Percentiles rank a stretch among this genome's conserved stretches.
Evolutionary conservation across 2,329 filamentous ascomycete species (phyloP).

Genomic region (Escovopsis sp.): DNA sequence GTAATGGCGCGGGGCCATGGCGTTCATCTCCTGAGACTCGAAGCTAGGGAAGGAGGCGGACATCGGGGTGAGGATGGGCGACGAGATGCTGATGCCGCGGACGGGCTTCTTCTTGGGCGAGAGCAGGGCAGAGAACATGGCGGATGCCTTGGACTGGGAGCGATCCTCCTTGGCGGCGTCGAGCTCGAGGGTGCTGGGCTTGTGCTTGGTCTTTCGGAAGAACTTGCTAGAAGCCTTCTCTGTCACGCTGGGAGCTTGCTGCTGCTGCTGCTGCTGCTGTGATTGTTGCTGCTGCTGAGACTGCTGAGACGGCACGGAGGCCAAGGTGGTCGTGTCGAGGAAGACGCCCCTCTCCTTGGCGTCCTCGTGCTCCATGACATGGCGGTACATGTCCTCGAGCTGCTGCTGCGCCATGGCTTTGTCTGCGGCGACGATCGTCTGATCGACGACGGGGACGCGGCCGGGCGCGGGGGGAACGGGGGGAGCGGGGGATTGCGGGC

Average conservation of each 20-base stretch:
- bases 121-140: constrained; percentile 44
- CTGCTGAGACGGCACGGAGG: constrained; percentile 6
- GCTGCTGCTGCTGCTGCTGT: too few species aligned
- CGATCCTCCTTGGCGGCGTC: constrained; percentile 28
- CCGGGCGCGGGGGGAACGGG: constrained; percentile 29
- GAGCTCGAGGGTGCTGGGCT: constrained; percentile 36
- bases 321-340: constrained; percentile 21
- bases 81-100: constrained; percentile 43
- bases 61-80: constrained; percentile 49
- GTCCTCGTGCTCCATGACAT: constrained; percentile 79
- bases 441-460: constrained; percentile 59
- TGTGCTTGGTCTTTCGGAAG: constrained; percentile 31
- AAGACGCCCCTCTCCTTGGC: constrained; percentile 42
- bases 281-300: too few species aligned
- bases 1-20: constrained; percentile 43
- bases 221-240: constrained; percentile 16
- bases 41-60: constrained; percentile 40
- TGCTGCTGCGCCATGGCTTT: constrained; percentile 62
- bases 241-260: constrained; percentile 1
- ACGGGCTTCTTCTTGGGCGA: constrained; percentile 40
- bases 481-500: constrained; percentile 33
- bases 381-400: constrained; percentile 79
- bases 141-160: constrained; percentile 40
- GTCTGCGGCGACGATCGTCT: constrained; percentile 59
- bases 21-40: constrained; percentile 39